Evolutionary conservation across 2,329 filamentous ascomycete species (phyloP).

Genomic region (Fusarium sp.): DNA sequence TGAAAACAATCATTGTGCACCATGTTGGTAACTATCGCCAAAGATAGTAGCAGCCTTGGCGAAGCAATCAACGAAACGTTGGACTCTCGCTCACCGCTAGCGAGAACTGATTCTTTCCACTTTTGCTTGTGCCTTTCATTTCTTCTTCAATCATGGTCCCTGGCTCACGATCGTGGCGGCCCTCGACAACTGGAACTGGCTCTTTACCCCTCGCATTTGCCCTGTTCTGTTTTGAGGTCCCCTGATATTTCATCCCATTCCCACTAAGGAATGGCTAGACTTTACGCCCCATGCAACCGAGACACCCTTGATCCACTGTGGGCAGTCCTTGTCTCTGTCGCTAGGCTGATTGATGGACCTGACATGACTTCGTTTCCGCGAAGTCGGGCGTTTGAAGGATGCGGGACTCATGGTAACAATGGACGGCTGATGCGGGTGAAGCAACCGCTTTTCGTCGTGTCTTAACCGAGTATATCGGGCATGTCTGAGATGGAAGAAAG

Average conservation of each 20-base stretch:
- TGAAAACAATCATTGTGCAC: background rate
- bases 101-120: slow-evolving; percentile 3
- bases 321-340: slow-evolving; percentile 20
- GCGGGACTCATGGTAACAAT: slow-evolving; percentile 15
- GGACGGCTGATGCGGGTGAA: slow-evolving; percentile 9
- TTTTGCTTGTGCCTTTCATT: slow-evolving; percentile 11
- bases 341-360: slow-evolving; percentile 18
- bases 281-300: slow-evolving; percentile 18
- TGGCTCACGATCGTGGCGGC: slow-evolving; percentile 1
- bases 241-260: background rate
- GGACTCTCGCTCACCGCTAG: slow-evolving; percentile 17
- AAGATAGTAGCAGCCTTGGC: slow-evolving; percentile 21
- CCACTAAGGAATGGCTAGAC: slow-evolving; percentile 2
- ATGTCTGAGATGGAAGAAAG: background rate
- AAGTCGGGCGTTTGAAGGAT: slow-evolving; percentile 22
- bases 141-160: background rate
- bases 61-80: slow-evolving; percentile 11
- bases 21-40: background rate
- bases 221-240: background rate
- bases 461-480: background rate
- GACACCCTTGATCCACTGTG: slow-evolving; percentile 19
- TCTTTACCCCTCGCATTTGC: slow-evolving; percentile 4
- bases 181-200: slow-evolving; percentile 13
- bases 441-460: slow-evolving; percentile 1
- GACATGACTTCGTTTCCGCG: slow-evolving; percentile 27